Base-by-base conservation (phyloP, 2,329 filamentous ascomycete genomes). In the Aureobasidium pullulans region DNA sequence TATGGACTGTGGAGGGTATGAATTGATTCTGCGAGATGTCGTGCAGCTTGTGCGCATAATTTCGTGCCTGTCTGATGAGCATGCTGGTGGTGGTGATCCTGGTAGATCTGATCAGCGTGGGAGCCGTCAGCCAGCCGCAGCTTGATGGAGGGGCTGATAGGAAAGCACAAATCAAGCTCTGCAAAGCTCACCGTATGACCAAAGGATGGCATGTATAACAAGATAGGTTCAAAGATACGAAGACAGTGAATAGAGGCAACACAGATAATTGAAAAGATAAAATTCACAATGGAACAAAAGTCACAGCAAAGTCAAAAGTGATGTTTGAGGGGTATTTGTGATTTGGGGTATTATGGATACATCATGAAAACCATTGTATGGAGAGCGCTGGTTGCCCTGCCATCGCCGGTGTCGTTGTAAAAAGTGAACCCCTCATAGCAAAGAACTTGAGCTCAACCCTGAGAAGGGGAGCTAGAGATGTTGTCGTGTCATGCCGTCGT, bases 401-500 rank as follows among this genome's bases (percentile, higher is more conserved):
- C 54, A 57, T 57, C 54, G 42, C 53, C 9, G 42, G 52, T 47
- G 36, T 32, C 13, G 36, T 34, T n/a, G 34, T 39, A 28, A 19
- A n/a, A 47, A 48, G 31, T 47, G 43, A 57, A 56, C 9, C 54
- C 54, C 42, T 48, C 54, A 29, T 37, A 32, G 34, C 23, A 39
- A 43, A 36, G 19, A 46, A 29, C 32, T 57, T 32, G 43, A 40
- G 43, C 43, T 48, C 43, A 48, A 48, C 54, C 54, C n/a, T n/a
- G 10, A 15, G 7, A 31, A 16, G 16, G 54, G 54, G 54, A 57
- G 54, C 54, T 57, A 56, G 43, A 57, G 28, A 57, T 23, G 5
- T 57, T 57, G 36, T 57, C 42, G 34, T 57, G 43, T 57, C 54
- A 48, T 57, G 42, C 42, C 43, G 54, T 57, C 54, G 54, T 57